phyloP scores from a whole-genome alignment of 805 yeast genomes.

The Wickerhamiella nectarea region DNA sequence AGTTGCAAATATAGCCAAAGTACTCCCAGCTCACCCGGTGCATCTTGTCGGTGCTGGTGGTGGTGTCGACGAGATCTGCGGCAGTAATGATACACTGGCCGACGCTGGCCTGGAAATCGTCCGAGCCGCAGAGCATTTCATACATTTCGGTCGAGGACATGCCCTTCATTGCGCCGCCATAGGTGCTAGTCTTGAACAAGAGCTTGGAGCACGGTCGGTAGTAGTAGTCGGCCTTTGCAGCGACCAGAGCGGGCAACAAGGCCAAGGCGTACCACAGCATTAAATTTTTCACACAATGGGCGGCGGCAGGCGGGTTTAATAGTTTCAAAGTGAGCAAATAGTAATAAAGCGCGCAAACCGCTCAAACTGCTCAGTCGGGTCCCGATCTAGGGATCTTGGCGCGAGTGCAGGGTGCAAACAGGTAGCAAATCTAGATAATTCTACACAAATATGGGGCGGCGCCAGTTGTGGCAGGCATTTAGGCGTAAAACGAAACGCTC shows the following conservation, averaged over 20 bases:
- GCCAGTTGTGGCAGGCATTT: too few species aligned
- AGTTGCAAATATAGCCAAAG: conserved; percentile 3
- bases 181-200: neutral
- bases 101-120: neutral
- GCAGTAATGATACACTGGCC: conserved; percentile 2
- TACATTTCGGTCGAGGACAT: neutral
- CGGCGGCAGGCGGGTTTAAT: too few species aligned
- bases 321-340: neutral
- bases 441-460: too few species aligned
- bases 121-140: neutral
- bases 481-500: conserved; percentile 88
- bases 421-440: neutral
- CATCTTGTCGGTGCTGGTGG: neutral
- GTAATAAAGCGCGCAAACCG: neutral
- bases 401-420: too few species aligned
- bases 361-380: too few species aligned
- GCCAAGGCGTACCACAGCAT: neutral
- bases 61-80: neutral
- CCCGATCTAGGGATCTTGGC: too few species aligned
- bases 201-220: conserved; percentile 1
- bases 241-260: neutral
- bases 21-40: conserved; percentile 6
- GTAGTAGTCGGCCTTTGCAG: conserved; percentile 6
- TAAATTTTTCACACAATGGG: too few species aligned
- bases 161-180: neutral